Evolutionary conservation across 192 early-diverging fungal species (phyloP).

Genomic region (Obelidium mucronatum): DNA sequence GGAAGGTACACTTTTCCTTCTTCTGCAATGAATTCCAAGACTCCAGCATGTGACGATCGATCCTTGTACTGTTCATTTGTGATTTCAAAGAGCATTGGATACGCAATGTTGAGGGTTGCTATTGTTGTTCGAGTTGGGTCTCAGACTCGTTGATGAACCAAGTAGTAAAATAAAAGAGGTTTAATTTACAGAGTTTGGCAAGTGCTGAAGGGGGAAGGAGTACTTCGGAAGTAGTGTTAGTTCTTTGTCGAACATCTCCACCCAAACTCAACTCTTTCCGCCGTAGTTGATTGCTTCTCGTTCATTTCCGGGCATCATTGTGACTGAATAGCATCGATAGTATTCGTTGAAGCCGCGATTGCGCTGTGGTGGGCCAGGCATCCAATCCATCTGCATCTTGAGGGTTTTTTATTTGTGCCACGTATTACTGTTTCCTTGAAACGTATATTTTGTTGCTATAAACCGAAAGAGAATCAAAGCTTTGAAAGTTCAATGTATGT

Average conservation of each 20-base stretch:
- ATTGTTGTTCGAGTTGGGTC: too few species aligned
- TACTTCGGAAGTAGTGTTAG: constrained; percentile 54
- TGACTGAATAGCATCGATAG: constrained; percentile 74
- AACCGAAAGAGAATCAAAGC: too few species aligned
- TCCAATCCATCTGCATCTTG: constrained; percentile 22
- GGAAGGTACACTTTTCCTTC: constrained; percentile 96
- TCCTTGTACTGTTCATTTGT: constrained; percentile 62
- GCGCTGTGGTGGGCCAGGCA: background rate
- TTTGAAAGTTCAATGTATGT: too few species aligned
- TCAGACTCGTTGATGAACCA: too few species aligned
- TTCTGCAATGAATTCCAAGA: constrained; percentile 98
- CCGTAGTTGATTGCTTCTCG: constrained; percentile 77
- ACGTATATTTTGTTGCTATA: too few species aligned
- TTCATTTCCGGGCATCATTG: constrained; percentile 75
- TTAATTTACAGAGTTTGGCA: constrained; percentile 62
- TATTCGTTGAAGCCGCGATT: constrained; percentile 37
- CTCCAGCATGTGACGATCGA: constrained; percentile 84
- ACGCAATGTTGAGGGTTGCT: constrained; percentile 64
- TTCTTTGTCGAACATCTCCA: too few species aligned
- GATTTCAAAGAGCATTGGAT: constrained; percentile 93
- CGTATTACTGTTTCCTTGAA: background rate
- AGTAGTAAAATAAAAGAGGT: too few species aligned
- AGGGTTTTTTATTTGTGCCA: constrained; percentile 1
- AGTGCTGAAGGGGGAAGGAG: constrained; percentile 80
- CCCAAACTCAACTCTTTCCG: constrained; percentile 72